Base-by-base conservation (phyloP, 73 alveolate species). In the Paramecium primaurelia region DNA sequence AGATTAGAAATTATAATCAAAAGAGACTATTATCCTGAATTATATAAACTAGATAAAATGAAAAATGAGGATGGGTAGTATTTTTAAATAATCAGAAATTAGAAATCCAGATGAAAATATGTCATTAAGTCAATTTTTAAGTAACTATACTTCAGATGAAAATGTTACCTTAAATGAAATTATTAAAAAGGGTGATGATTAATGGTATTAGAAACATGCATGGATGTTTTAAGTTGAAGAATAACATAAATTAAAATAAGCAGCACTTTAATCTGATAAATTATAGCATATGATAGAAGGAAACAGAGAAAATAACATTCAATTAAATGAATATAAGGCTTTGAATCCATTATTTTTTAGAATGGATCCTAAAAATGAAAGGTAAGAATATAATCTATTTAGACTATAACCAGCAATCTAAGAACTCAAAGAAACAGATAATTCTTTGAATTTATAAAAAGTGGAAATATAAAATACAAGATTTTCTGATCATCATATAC, bases 171-270 rank as follows among this genome's bases (percentile, higher is more conserved):
- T 73, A 73, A 73, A 32, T 73, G 20, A 73, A 38, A 73, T 73
- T 4, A 73, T 73, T 5, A 73, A 32, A 40, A 73, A 73, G 59
- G 34, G 22, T 37, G 59, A 73, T 36, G 87, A 73, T 36, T 37
- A 32, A 37, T 73, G 87, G 87, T 40, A 37, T 9, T 44, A 73
- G 28, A 73, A 73, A n/a, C 58, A 73, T 73, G 54, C 87, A 73
- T 73, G 87, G 87, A 73, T 73, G 87, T 73, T 73, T 73, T 37
- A 73, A 73, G 87, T 44, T 4, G 87, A 73, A 73, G 87, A 73
- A 73, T n/a, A 73, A 4, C 87, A 73, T 36, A 37, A n/a, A 73
- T 1, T 37, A 8, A 73, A 73, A 73, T 40, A 73, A 73, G 58
- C 59, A 36, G 87, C 87, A 36, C 59, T 73, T 37, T 8, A 73